These are phyloP conservation scores for Ilyonectria destructans DNA, from an alignment of 2,329 filamentous ascomycete genomes.

Conservation along the genomic window DNA sequence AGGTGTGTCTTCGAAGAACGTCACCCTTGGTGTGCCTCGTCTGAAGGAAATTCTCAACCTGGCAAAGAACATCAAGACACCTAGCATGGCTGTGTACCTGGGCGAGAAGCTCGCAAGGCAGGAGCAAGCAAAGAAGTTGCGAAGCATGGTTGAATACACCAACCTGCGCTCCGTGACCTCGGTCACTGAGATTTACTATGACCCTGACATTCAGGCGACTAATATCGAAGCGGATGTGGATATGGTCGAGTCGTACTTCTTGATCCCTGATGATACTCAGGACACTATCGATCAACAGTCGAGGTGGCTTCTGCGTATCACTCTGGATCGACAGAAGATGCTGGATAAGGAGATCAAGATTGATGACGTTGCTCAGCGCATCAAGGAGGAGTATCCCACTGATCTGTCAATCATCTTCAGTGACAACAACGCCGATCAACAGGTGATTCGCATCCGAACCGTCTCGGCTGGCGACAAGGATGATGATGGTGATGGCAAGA, in stretches of 20 bases:
- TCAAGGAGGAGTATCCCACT: constrained; percentile 89
- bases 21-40: constrained; percentile 98
- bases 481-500: constrained; percentile 73
- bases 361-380: constrained; percentile 89
- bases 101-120: constrained; percentile 77
- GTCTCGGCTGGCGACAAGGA: constrained; percentile 79
- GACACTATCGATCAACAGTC: constrained; percentile 82
- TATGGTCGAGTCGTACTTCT: constrained; percentile 97
- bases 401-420: constrained; percentile 96
- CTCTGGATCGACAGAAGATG: constrained; percentile 93
- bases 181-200: constrained; percentile 96
- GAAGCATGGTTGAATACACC: constrained; percentile 94
- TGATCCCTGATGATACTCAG: constrained; percentile 86
- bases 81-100: constrained; percentile 95
- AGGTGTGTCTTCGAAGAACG: constrained; percentile 99
- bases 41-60: constrained; percentile 99
- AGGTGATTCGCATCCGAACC: constrained; percentile 93
- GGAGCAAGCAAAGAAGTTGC: constrained; percentile 86
- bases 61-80: constrained; percentile 98
- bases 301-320: constrained; percentile 94
- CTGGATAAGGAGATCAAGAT: constrained; percentile 95
- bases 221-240: constrained; percentile 90
- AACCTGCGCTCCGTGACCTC: constrained; percentile 93
- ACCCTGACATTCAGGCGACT: constrained; percentile 89
- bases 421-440: constrained; percentile 97